phyloP scores from a whole-genome alignment of 441 rosid species.

The Metrosideros polymorpha region DNA sequence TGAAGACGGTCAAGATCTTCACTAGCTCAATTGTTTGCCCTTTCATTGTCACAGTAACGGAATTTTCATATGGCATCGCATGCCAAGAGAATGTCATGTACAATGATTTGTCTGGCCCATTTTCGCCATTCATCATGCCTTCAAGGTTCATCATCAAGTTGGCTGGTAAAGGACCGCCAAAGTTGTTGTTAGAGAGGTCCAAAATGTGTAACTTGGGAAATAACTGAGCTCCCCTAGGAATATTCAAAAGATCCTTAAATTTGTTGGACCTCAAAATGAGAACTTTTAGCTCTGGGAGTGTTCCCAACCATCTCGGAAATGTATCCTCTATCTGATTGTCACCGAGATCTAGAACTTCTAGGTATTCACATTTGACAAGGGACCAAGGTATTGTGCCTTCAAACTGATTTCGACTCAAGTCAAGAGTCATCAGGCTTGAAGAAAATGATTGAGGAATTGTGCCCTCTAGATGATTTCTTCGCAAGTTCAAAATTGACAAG shows the following conservation, averaged over 20 bases:
- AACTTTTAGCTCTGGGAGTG: too few relatives aligned
- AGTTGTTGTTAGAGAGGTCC: background rate
- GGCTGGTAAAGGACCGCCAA: background rate
- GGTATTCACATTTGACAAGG: background rate
- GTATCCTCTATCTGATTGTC: background rate
- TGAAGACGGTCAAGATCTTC: background rate
- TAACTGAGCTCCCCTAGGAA: background rate
- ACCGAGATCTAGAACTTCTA: background rate
- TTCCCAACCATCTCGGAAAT: background rate
- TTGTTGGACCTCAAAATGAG: too few relatives aligned
- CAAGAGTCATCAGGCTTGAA: background rate
- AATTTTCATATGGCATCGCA: rapidly evolving
- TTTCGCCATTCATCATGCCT: background rate
- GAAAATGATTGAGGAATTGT: background rate
- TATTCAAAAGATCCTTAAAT: too few relatives aligned
- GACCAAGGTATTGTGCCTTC: background rate
- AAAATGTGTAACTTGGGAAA: background rate
- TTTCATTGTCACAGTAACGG: background rate
- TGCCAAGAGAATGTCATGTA: rapidly evolving
- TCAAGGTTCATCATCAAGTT: background rate
- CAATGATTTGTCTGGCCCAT: background rate
- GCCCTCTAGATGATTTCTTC: background rate
- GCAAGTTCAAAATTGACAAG: background rate
- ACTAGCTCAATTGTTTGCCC: background rate
- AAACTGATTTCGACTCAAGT: background rate